phyloP scores from a whole-genome alignment of 768 basidiomycete genomes.

The Hortiboletus flavorubellus region DNA sequence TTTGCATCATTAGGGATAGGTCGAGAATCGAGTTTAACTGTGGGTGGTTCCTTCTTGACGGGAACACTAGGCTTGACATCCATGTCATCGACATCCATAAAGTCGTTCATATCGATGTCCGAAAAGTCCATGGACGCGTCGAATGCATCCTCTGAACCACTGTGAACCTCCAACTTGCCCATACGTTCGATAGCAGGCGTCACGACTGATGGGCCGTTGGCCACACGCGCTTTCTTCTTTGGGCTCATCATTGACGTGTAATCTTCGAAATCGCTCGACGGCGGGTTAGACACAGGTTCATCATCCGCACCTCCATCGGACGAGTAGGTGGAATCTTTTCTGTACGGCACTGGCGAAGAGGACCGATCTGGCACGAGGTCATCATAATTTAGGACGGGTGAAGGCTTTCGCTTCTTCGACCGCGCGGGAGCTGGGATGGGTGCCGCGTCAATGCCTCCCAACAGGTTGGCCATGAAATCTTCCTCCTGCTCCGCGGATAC shows the following conservation, averaged over 20 bases:
- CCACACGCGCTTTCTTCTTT: conserved; percentile 56
- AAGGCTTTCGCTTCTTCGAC: conserved; percentile 68
- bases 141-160: conserved; percentile 47
- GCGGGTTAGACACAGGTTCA: conserved; percentile 16
- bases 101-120: conserved; percentile 55
- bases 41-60: conserved; percentile 18
- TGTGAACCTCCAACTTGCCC: conserved; percentile 56
- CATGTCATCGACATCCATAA: conserved; percentile 58
- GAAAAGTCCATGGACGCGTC: conserved; percentile 49
- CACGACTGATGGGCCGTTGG: conserved; percentile 40
- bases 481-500: conserved; percentile 77
- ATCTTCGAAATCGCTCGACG: conserved; percentile 56
- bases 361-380: conserved; percentile 26
- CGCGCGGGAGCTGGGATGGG: conserved; percentile 36
- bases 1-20: neutral
- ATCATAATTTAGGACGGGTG: conserved; percentile 41
- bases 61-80: conserved; percentile 41
- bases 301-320: conserved; percentile 32
- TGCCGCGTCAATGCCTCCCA: conserved; percentile 65
- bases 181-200: conserved; percentile 58
- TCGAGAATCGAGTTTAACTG: conserved; percentile 14
- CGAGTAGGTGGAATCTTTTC: conserved; percentile 33
- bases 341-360: conserved; percentile 42
- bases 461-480: conserved; percentile 83
- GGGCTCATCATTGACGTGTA: conserved; percentile 52